phyloP scores from a whole-genome alignment of 805 yeast species.

The Ogataea thermomethanolica region DNA sequence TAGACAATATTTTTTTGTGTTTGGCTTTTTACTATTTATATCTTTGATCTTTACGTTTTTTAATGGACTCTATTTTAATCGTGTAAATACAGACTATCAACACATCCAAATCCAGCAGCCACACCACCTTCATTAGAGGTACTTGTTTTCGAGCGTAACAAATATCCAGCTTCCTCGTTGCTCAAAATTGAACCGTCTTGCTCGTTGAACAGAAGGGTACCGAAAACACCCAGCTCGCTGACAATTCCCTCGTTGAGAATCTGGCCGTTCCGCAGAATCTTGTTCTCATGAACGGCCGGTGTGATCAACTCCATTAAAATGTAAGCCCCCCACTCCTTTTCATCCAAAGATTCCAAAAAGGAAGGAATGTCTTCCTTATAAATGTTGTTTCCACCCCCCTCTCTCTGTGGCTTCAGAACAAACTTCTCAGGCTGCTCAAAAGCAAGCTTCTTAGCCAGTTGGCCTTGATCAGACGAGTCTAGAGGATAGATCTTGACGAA shows the following conservation, averaged over 20 bases:
- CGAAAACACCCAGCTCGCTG: slow-evolving; percentile 90
- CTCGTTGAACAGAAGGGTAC: slow-evolving; percentile 74
- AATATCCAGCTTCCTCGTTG: slow-evolving; percentile 78
- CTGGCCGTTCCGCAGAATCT: slow-evolving; percentile 64
- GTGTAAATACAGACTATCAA: slow-evolving; percentile 72
- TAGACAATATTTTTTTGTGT: not conserved
- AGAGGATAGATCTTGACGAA: slow-evolving; percentile 88
- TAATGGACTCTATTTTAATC: slow-evolving; percentile 14
- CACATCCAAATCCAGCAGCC: slow-evolving; percentile 98
- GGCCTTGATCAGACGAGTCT: slow-evolving; percentile 65
- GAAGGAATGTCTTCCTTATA: slow-evolving; percentile 82
- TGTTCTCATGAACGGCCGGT: slow-evolving; percentile 67
- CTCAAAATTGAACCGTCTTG: slow-evolving; percentile 48
- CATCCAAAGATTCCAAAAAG: slow-evolving; percentile 57
- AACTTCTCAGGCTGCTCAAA: slow-evolving; percentile 61
- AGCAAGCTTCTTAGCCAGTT: slow-evolving; percentile 61
- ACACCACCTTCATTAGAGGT: slow-evolving; percentile 96
- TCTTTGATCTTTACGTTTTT: not conserved
- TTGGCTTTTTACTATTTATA: slow-evolving; percentile 2
- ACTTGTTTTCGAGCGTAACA: slow-evolving; percentile 83
- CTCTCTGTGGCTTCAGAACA: slow-evolving; percentile 96
- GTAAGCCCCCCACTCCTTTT: slow-evolving; percentile 82
- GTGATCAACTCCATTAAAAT: slow-evolving; percentile 90
- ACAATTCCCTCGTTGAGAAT: slow-evolving; percentile 69
- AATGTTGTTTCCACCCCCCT: slow-evolving; percentile 97